Percentiles rank a stretch among this genome's conserved stretches.
Conservation (phyloP, 1,284 basidiomycete genomes). For the Irpex sp. region DNA sequence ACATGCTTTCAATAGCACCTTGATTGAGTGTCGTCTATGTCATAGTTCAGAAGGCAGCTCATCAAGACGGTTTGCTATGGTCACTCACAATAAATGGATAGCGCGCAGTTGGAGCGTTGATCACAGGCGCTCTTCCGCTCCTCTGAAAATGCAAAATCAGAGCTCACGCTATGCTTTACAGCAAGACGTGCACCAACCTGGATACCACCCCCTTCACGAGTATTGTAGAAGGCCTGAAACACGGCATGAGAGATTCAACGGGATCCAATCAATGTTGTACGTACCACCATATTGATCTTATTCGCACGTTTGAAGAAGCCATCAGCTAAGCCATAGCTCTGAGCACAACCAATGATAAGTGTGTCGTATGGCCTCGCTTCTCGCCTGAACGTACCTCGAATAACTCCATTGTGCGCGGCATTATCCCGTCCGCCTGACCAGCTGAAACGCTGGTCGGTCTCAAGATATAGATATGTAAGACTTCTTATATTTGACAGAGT, state of each 20-base stretch:
- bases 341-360: neutral
- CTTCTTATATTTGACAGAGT: neutral
- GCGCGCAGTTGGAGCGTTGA: slow-evolving; percentile 54
- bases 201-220: slow-evolving; percentile 53
- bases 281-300: slow-evolving; percentile 62
- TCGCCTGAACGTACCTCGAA: slow-evolving; percentile 47
- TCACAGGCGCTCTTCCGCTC: slow-evolving; percentile 33
- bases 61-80: neutral
- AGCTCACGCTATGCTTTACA: neutral
- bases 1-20: slow-evolving; percentile 51
- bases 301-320: slow-evolving; percentile 59
- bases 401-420: slow-evolving; percentile 74
- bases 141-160: neutral
- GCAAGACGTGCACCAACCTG: slow-evolving; percentile 39
- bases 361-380: neutral
- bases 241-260: neutral
- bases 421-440: slow-evolving; percentile 78
- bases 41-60: neutral
- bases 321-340: slow-evolving; percentile 74
- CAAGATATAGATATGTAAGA: neutral
- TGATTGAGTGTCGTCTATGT: slow-evolving; percentile 5
- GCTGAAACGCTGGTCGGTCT: slow-evolving; percentile 59
- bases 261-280: slow-evolving; percentile 16
- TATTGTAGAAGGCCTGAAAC: slow-evolving; percentile 69
- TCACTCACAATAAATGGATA: slow-evolving; percentile 58